These are phyloP conservation scores for Cymbopogon flexuosus DNA, from an alignment of 202 grass and related monocot genomes.

Conservation along the genomic window DNA sequence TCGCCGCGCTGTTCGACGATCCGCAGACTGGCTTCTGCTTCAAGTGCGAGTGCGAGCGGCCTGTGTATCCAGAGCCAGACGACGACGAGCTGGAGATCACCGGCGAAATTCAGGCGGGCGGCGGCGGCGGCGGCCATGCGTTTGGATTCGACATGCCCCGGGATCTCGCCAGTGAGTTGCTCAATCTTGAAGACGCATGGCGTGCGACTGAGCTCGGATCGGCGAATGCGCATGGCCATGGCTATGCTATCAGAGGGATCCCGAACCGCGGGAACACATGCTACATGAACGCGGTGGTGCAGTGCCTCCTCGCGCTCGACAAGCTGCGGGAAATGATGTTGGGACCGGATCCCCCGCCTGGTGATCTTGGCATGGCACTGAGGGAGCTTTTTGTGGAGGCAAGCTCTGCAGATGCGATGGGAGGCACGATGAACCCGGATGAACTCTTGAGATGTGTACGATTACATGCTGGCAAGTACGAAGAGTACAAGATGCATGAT, in stretches of 20 bases:
- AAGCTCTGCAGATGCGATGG: neutral
- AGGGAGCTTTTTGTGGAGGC: conserved; percentile 42
- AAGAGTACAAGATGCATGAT: conserved; percentile 40
- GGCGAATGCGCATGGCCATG: neutral
- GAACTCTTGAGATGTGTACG: conserved; percentile 29
- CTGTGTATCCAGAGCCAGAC: neutral
- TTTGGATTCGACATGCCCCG: neutral
- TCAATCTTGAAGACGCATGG: neutral
- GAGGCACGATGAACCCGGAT: conserved; percentile 32
- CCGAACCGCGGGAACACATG: neutral
- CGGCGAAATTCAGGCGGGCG: neutral
- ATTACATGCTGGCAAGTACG: conserved; percentile 4
- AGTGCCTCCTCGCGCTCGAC: conserved; percentile 64
- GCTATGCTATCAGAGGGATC: conserved; percentile 19
- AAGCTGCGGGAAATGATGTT: conserved; percentile 34
- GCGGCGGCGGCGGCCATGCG: neutral
- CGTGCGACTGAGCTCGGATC: neutral
- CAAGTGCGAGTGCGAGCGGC: neutral
- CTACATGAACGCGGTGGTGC: conserved; percentile 53
- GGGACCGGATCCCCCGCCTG: neutral
- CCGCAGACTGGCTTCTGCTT: neutral
- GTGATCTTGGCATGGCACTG: conserved; percentile 35
- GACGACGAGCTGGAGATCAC: neutral
- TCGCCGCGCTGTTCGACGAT: neutral
- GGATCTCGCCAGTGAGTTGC: neutral